Base-by-base conservation (phyloP, 2,329 filamentous ascomycete genomes). In the Neonectria hederae region DNA sequence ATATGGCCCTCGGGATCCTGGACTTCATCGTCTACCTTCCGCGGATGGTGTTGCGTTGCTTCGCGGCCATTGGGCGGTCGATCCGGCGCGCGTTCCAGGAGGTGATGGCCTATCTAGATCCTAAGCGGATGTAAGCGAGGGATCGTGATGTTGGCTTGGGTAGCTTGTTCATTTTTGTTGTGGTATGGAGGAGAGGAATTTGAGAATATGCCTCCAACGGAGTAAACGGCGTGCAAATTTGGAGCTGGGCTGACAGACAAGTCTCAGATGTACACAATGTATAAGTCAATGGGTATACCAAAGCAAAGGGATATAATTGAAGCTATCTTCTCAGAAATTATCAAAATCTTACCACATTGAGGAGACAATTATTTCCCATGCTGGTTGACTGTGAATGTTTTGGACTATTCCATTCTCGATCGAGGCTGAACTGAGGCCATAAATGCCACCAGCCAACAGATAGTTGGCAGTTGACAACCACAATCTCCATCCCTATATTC, bases 21-120 rank as follows among this genome's bases (percentile, higher is more conserved):
- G 76, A 66, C 63, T 17, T 80, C 7, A 54, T 77, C 5, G 60
- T 66, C n/a, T 83, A 74, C 53, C 65, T 80, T 2, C 80, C 79
- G 3, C 65, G 54, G 11, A 74, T 76, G 69, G 51, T 79, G 2
- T 76, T 76, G 71, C 69, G 73, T 28, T 77, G 79, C 1, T 2
- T 79, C 17, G 54, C 64, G 40, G 76, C 73, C 2, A 53, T 80
- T 17, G 77, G 75, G 3, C 67, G 65, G 1, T 77, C 75, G 2
- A 30, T 78, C 2, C 67, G 64, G 0, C 78, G 76, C 56, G 78
- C 69, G 0, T 75, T 73, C 21, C 69, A 79, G 45, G 80, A 82
- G 67, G 49, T 78, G 6, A 68, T 77, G 67, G 76, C 81, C 1
- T 79, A 72, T 68, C 40, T 79, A 10, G 70, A 81, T 46, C 80